These are phyloP conservation scores for Corchorus olitorius DNA, from an alignment of 345 rosid genomes.

Conservation along the genomic window DNA sequence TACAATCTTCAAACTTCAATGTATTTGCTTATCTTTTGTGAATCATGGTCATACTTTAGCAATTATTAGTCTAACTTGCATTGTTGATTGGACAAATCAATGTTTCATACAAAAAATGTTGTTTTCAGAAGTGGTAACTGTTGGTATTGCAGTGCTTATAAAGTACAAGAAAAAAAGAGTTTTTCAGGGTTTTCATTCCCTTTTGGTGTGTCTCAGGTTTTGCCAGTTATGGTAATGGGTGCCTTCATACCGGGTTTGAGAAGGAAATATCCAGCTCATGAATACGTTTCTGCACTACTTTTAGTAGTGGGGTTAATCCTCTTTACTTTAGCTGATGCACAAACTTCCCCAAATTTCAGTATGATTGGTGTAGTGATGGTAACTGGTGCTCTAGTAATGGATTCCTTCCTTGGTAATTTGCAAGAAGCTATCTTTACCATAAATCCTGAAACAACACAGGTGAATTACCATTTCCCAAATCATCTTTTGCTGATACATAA, in stretches of 20 bases:
- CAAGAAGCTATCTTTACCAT: constrained; percentile 94
- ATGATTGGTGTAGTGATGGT: constrained; percentile 84
- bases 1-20: background rate
- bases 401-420: constrained; percentile 86
- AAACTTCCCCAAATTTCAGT: constrained; percentile 89
- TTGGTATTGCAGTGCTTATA: background rate
- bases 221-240: constrained; percentile 98
- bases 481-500: background rate
- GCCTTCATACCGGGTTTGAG: constrained; percentile 93
- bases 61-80: background rate
- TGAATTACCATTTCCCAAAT: constrained; percentile 11
- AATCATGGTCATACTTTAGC: background rate
- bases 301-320: constrained; percentile 83
- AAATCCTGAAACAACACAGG: constrained; percentile 96
- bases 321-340: constrained; percentile 94
- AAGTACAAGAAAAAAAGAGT: background rate
- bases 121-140: background rate
- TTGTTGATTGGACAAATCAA: background rate
- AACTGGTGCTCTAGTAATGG: constrained; percentile 84
- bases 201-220: constrained; percentile 46
- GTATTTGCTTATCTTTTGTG: background rate
- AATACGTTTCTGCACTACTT: constrained; percentile 79
- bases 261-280: constrained; percentile 80
- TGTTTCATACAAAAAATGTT: too few species aligned
- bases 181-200: background rate